Percentiles rank a stretch among this genome's conserved stretches.
These are phyloP conservation scores for Trichosporon ovoides DNA, from an alignment of 1,284 basidiomycete species.

Conservation along the genomic window DNA sequence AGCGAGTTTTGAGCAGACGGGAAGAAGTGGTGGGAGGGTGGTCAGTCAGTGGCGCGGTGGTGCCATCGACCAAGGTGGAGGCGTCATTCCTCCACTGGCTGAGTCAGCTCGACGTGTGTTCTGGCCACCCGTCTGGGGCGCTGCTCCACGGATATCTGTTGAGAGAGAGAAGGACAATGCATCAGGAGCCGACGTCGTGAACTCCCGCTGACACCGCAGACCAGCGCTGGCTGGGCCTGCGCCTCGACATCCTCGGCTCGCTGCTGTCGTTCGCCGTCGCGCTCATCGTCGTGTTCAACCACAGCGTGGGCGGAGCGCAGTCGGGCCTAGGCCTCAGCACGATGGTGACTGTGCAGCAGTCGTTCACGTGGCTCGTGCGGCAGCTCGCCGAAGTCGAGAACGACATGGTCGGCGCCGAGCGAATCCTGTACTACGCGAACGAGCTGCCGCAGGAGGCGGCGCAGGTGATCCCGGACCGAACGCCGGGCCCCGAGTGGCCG, in stretches of 20 bases:
- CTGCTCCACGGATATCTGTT: neutral
- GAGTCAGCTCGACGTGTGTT: too few relatives aligned
- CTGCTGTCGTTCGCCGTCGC: slow-evolving; percentile 72
- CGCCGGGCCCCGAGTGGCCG: slow-evolving; percentile 65
- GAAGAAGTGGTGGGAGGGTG: too few relatives aligned
- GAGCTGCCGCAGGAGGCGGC: slow-evolving; percentile 73
- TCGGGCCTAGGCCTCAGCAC: slow-evolving; percentile 56
- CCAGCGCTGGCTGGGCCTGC: slow-evolving; percentile 80
- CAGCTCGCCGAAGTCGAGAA: slow-evolving; percentile 83
- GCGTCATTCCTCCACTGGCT: too few relatives aligned
- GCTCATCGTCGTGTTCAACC: slow-evolving; percentile 67
- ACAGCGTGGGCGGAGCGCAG: slow-evolving; percentile 69
- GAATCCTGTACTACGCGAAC: slow-evolving; percentile 63
- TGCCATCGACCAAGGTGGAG: too few relatives aligned
- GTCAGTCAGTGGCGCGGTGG: too few relatives aligned
- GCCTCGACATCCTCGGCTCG: slow-evolving; percentile 76
- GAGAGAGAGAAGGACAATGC: too few relatives aligned
- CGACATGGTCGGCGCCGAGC: slow-evolving; percentile 86
- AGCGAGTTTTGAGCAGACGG: too few relatives aligned
- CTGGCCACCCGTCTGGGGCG: too few relatives aligned
- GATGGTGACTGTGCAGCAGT: slow-evolving; percentile 51
- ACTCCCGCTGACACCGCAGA: slow-evolving; percentile 27
- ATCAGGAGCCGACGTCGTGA: neutral
- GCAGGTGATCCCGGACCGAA: slow-evolving; percentile 58
- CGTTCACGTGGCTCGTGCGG: slow-evolving; percentile 76